Evolutionary conservation across 2,329 filamentous ascomycete genomes (phyloP), one percentile per base, ranked within the genome.

Genomic region (Plectosphaerella cucumerina): DNA sequence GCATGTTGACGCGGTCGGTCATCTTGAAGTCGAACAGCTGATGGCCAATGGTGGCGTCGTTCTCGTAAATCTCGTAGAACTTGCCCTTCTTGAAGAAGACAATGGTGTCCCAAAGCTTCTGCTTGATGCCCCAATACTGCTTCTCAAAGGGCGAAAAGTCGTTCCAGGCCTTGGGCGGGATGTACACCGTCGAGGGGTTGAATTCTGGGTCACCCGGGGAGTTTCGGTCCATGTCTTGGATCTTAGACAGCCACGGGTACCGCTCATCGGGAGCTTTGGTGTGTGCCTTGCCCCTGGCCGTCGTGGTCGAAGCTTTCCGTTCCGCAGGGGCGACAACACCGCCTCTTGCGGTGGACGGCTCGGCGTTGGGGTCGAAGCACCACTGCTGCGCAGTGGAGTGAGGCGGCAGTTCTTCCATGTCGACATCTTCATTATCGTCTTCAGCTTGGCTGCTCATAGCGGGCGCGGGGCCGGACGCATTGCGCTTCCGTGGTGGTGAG

Each of bases 11-110:
- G 50, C 94, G 84, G 62, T 99, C 94, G 0, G 94, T 99, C 65
- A 99, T 86, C 72, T 99, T 99, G 51, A 99, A 80, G 67, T 99
- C 94, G 61, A 99, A 99, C 15, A 97, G 77, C 66, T 97, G 94
- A 65, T 99, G 92, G 5, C 94, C 94, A 50, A 97, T 86, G 0
- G 93, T 96, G 5, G 94, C 94, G 69, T 99, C 94, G 54, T 97
- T 96, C 67, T 99, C 94, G 63, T 97, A 99, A 0, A 99, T 78
- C 66, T 99, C 94, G 65, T 97, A 99, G 70, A 99, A 99, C 62
- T 99, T 99, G 62, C 94, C 94, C 76, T 99, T 99, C 71, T 97
- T 99, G 84, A 99, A 99, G 71, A 99, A 99, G 15, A 99, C 93
- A 44, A 99, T 87, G 0, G 92, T 97, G 58, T 97, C 91, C 89